A percentile compares a stretch with the other conserved stretches of the same genome.
Conservation (phyloP, 1,284 basidiomycete genomes). For the Cutaneotrichosporon spelunceum region DNA sequence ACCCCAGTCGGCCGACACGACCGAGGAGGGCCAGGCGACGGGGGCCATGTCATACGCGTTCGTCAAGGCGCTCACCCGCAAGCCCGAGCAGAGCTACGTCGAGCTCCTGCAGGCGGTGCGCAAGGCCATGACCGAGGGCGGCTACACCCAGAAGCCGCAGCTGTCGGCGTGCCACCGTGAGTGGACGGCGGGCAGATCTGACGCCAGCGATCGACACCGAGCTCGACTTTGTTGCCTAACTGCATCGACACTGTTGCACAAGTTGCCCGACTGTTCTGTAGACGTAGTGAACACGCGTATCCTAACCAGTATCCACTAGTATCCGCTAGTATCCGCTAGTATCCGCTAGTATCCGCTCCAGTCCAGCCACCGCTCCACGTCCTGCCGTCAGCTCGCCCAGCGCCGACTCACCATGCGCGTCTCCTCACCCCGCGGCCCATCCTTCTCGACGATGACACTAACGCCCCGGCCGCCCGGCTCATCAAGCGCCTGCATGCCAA, state of each 20-base stretch:
- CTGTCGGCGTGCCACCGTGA: conserved; percentile 49
- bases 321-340: background rate
- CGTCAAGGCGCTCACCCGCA: conserved; percentile 61
- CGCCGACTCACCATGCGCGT: conserved; percentile 35
- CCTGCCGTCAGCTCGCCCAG: conserved; percentile 25
- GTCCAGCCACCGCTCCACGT: conserved; percentile 52
- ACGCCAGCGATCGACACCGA: conserved; percentile 37
- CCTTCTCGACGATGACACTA: conserved; percentile 28
- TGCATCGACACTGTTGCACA: too few species aligned
- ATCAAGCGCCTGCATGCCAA: conserved; percentile 26
- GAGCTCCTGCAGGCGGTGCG: conserved; percentile 70
- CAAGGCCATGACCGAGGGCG: conserved; percentile 53
- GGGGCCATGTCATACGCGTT: conserved; percentile 87
- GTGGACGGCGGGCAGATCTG: background rate
- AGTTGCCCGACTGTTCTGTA: too few species aligned
- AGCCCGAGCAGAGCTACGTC: conserved; percentile 74
- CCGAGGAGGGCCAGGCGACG: conserved; percentile 73
- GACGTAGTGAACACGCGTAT: too few species aligned
- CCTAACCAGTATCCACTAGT: conserved; percentile 14
- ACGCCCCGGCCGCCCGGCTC: conserved; percentile 44
- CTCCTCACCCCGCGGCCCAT: conserved; percentile 36
- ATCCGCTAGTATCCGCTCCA: conserved; percentile 41
- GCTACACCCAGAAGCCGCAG: conserved; percentile 85
- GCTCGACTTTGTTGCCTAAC: conserved; percentile 35
- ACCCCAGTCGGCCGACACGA: conserved; percentile 65